Evolutionary conservation across 768 basidiomycete species (phyloP).

Genomic region (Pleurotus eryngii): DNA sequence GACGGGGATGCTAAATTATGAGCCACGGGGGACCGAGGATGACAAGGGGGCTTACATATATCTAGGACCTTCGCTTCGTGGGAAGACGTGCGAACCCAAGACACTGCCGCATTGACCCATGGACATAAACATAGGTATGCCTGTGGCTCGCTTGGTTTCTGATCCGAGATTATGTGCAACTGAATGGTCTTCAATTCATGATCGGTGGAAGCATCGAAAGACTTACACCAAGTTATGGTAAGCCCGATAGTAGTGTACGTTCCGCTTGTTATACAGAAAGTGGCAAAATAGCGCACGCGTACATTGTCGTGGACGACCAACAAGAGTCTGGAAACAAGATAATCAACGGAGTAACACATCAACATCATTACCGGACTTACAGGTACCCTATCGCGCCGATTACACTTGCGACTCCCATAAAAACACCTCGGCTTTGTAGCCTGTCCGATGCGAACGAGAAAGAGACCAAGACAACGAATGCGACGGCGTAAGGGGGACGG

Average conservation of each 20-base stretch:
- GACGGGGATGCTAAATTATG: background rate
- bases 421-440: slow-evolving; percentile 54
- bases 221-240: slow-evolving; percentile 75
- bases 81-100: slow-evolving; percentile 70
- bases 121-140: slow-evolving; percentile 76
- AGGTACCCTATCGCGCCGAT: slow-evolving; percentile 62
- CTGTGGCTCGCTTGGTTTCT: slow-evolving; percentile 73
- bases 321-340: slow-evolving; percentile 39
- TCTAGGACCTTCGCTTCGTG: slow-evolving; percentile 55
- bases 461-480: slow-evolving; percentile 54
- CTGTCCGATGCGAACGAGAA: slow-evolving; percentile 66
- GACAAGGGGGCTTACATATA: slow-evolving; percentile 46
- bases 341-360: background rate
- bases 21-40: background rate
- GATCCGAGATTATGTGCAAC: slow-evolving; percentile 75
- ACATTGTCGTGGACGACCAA: slow-evolving; percentile 48
- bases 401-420: slow-evolving; percentile 39
- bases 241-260: slow-evolving; percentile 76
- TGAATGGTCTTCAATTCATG: slow-evolving; percentile 18
- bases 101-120: slow-evolving; percentile 78
- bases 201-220: background rate
- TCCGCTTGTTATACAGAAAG: slow-evolving; percentile 73
- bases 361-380: slow-evolving; percentile 29
- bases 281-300: slow-evolving; percentile 70
- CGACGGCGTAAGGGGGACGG: slow-evolving; percentile 78